Base-by-base conservation (phyloP, 2,329 filamentous ascomycete genomes). In the Pseudocercospora vitis region DNA sequence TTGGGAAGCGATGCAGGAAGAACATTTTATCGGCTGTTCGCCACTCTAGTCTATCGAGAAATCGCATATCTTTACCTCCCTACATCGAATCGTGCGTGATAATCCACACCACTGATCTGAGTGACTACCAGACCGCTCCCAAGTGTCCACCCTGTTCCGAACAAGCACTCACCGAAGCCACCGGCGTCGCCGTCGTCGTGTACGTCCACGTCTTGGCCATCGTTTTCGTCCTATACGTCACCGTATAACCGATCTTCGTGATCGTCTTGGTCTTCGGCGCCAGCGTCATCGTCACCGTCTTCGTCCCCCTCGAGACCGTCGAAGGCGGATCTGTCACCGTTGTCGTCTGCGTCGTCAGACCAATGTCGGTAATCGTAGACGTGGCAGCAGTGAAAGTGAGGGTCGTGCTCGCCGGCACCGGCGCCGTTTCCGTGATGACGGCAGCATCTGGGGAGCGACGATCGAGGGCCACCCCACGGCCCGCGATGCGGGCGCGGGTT, bases 371-470 rank as follows among this genome's bases (percentile, higher is more conserved):
- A 24, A 56, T 45, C 2, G 50, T 53, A 6, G 50, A 47, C 2
- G 50, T 44, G 3, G 52, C 28, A 5, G 49, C 48, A 9, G 48
- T 52, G 32, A 51, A 12, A 4, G 53, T 58, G 2, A 63, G 60
- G 7, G 67, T 68, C 2, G 56, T 47, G 6, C 63, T 56, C 14
- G 55, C 26, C 9, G 66, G 60, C 7, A 59, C 59, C 2, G 50
- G 63, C 19, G 59, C 62, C 4, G 70, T 73, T 18, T 70, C 58
- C 2, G 65, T 65, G 23, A 71, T 58, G 6, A 67, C 68, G 28
- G 68, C 65, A 33, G 60, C 60, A 44, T 74, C 72, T 1, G 71
- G 71, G 46, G 68, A 68, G 32, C 72, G 69, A 2, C 48, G 60
- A 55, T 63, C 11, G n/a, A 24, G 48, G 12, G 7, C 45, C 23